Base-by-base conservation (phyloP, 2,329 filamentous ascomycete genomes). In the Cryoendolithus antarcticus region DNA sequence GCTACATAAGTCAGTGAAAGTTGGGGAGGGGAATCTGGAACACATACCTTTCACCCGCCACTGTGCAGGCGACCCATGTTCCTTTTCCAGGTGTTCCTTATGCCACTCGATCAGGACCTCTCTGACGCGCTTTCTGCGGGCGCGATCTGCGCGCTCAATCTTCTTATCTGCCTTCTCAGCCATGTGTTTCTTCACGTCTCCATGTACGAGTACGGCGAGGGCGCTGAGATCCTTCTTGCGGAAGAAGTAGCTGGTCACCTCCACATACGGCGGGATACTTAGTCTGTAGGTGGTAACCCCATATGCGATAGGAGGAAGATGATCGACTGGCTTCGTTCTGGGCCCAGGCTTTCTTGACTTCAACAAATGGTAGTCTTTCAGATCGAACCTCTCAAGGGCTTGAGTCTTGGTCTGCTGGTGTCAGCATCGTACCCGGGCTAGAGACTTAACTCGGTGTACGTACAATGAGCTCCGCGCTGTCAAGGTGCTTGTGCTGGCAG, bases 291-390 rank as follows among this genome's bases (percentile, higher is more conserved):
- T 34, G 9, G 24, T 35, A n/a, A 41, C 39, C n/a, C 32, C 32
- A 9, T 44, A 46, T 3, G 42, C 10, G 21, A 46, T 44, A n/a
- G 9, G 9, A 4, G 44, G 44, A 11, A 46, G 24, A 12, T 19
- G 15, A 19, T 42, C 30, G 8, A 11, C 36, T n/a, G 37, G 30
- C 15, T 42, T 44, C 1, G 44, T 42, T 10, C 42, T 34, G 3
- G 42, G 42, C 9, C 44, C 44, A 8, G 44, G 39, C 28, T 36
- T 35, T n/a, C 44, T 42, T 4, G 44, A 38, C 30, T 40, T 40
- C 29, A 46, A 10, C 7, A 46, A 36, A 39, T 44, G 44, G 30
- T 41, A 46, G 28, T 40, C 42, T 8, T 39, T 37, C 4, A 46
- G 40, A 32, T 46, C 42, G 31, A 36, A 42, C 4, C 19, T 4